A percentile compares a stretch with the other conserved stretches of the same genome.
Evolutionary conservation across 2,329 filamentous ascomycete genomes (phyloP).

Genomic region (Pseudogymnoascus destructans): DNA sequence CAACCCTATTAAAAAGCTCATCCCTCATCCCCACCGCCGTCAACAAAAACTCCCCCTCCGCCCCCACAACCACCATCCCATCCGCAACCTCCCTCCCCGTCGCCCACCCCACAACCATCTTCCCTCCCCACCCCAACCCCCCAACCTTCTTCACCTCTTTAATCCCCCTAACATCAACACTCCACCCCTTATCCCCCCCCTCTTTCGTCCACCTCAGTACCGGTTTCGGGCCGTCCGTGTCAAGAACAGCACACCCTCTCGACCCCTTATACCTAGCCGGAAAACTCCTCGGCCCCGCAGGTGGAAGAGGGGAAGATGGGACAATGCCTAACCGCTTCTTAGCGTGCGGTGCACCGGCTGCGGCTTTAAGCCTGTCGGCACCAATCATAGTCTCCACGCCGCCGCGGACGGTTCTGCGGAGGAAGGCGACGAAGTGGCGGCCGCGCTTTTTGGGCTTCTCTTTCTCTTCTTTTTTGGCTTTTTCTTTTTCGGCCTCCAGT

Average conservation of each 20-base stretch:
- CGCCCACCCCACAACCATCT: slow-evolving; percentile 70
- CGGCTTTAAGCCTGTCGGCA: slow-evolving; percentile 58
- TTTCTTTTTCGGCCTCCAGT: slow-evolving; percentile 31
- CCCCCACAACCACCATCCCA: slow-evolving; percentile 48
- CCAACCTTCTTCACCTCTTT: slow-evolving; percentile 65
- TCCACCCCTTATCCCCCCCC: slow-evolving; percentile 41
- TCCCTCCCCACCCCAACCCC: slow-evolving; percentile 74
- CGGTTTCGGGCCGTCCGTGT: slow-evolving; percentile 49
- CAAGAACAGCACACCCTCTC: slow-evolving; percentile 58
- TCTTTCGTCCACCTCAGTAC: slow-evolving; percentile 39
- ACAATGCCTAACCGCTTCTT: slow-evolving; percentile 62
- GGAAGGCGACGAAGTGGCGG: slow-evolving; percentile 41
- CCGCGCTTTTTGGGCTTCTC: slow-evolving; percentile 21
- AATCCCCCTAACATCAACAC: slow-evolving; percentile 57
- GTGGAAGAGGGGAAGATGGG: slow-evolving; percentile 31
- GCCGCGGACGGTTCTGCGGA: slow-evolving; percentile 58
- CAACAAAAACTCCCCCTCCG: slow-evolving; percentile 42
- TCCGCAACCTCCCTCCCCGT: slow-evolving; percentile 62
- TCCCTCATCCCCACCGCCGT: slow-evolving; percentile 62
- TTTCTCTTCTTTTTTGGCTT: slow-evolving; percentile 22
- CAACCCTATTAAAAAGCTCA: slow-evolving; percentile 66
- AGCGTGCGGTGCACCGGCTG: slow-evolving; percentile 44
- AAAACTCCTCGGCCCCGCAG: slow-evolving; percentile 63
- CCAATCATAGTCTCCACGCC: slow-evolving; percentile 60
- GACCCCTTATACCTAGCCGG: slow-evolving; percentile 56